Percentiles rank a stretch among this genome's conserved stretches.
Conservation (phyloP, 805 yeast species). For the Candida montana region DNA sequence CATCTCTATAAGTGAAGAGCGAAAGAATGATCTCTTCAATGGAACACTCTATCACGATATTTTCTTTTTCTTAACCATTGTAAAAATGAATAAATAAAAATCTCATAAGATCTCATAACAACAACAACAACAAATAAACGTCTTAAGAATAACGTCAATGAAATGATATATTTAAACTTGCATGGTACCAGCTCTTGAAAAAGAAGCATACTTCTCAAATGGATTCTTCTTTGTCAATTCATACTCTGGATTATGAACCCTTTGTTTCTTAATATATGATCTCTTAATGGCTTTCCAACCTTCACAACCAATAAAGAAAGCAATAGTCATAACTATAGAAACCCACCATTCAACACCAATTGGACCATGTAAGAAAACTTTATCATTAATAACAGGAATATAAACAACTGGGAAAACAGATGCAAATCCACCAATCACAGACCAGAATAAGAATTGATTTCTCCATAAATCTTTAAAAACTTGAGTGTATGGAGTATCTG, state of each 20-base stretch:
- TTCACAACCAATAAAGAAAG: conserved; percentile 60
- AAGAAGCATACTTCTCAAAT: conserved; percentile 55
- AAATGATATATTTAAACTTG: conserved; percentile 11
- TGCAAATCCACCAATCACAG: conserved; percentile 62
- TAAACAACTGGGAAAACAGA: conserved; percentile 78
- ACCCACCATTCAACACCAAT: conserved; percentile 82
- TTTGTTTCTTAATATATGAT: conserved; percentile 36
- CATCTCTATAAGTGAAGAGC: too few species aligned
- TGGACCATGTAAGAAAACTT: conserved; percentile 67
- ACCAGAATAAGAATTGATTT: conserved; percentile 78
- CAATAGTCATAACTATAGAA: conserved; percentile 51
- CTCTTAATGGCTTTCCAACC: conserved; percentile 65
- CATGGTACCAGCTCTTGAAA: conserved; percentile 47
- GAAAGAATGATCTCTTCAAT: too few species aligned
- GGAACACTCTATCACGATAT: too few species aligned
- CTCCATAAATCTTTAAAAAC: conserved; percentile 61
- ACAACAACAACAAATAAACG: too few species aligned
- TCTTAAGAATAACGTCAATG: too few species aligned
- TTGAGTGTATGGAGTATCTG: conserved; percentile 54
- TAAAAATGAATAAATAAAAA: too few species aligned
- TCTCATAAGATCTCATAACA: too few species aligned
- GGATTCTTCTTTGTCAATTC: conserved; percentile 61
- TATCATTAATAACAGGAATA: conserved; percentile 79
- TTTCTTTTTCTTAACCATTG: too few species aligned
- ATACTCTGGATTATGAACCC: conserved; percentile 52